Base-by-base conservation (phyloP, 73 alveolate genomes). In the Paramecium sonneborni region DNA sequence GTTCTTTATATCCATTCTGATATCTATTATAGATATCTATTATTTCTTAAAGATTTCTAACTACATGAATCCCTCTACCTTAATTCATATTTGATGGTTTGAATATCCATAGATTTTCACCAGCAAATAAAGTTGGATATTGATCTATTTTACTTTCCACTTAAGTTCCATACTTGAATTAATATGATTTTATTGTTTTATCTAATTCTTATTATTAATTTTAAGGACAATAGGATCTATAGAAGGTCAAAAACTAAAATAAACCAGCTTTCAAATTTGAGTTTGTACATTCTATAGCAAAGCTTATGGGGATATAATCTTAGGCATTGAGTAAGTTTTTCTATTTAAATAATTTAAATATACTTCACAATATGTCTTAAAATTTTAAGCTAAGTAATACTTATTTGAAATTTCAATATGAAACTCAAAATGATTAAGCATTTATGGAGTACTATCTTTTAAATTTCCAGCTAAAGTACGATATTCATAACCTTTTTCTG, bases 31-130 rank as follows among this genome's bases (percentile, higher is more conserved):
- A 72, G 5, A 96, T 44, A 15, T 46, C 86, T 28, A 74, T 88
- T 3, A 96, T 68, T 46, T 91, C 93, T 6, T 85, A 95, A 0
- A 96, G 26, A 6, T 70, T 88, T 55, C 86, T 95, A 56, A 96
- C 94, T 12, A 96, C 93, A 44, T 95, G 94, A 46, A 96, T 95
- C 8, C 98, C 97, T 85, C 97, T 91, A 3, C 98, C 98, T 57
- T 97, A 38, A 67, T 96, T 96, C 82, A 95, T 86, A 15, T 93
- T 96, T 6, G 96, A 76, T 7, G 97, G 95, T 92, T 96, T 96
- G 4, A 96, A 85, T 11, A 96, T 70, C 98, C 98, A 96, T 0
- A 96, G 74, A 82, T 95, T 95, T 37, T 94, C 93, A 1, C 96
- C 96, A 2, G 85, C 48, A 94, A 84, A 95, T 76, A 70, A 68